Conservation (phyloP, 2,329 filamentous ascomycete species). For the Zymoseptoria crescenta region DNA sequence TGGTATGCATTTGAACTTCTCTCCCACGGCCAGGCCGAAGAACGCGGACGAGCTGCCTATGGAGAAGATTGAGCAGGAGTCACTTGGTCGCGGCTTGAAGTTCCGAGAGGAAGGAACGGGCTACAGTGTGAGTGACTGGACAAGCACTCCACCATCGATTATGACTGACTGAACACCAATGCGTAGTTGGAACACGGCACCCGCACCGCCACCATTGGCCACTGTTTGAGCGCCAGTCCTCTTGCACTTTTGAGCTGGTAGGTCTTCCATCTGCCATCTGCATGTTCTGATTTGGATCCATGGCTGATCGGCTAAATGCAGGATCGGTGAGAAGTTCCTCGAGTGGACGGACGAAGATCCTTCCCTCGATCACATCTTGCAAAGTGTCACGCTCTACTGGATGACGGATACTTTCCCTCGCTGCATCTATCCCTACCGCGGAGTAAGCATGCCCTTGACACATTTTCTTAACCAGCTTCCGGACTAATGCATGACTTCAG, state of each 20-base stretch:
- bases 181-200: conserved; percentile 44
- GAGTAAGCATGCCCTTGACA: conserved; percentile 15
- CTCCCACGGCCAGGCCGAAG: conserved; percentile 16
- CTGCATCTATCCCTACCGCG: conserved; percentile 44
- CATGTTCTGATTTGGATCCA: neutral
- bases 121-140: conserved; percentile 37
- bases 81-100: conserved; percentile 30
- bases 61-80: conserved; percentile 32
- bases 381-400: conserved; percentile 47
- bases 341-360: conserved; percentile 44
- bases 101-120: conserved; percentile 39
- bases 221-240: conserved; percentile 47
- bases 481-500: neutral
- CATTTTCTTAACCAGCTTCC: neutral
- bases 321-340: conserved; percentile 49
- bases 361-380: conserved; percentile 37
- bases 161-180: too few species aligned
- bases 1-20: conserved; percentile 23
- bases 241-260: conserved; percentile 49
- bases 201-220: conserved; percentile 48
- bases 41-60: conserved; percentile 18
- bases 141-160: too few species aligned
- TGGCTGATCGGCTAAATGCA: neutral
- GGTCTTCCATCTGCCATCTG: neutral
- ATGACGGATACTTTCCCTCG: conserved; percentile 43